phyloP scores from a whole-genome alignment of 2,329 filamentous ascomycete species.

The Alternaria sp. region DNA sequence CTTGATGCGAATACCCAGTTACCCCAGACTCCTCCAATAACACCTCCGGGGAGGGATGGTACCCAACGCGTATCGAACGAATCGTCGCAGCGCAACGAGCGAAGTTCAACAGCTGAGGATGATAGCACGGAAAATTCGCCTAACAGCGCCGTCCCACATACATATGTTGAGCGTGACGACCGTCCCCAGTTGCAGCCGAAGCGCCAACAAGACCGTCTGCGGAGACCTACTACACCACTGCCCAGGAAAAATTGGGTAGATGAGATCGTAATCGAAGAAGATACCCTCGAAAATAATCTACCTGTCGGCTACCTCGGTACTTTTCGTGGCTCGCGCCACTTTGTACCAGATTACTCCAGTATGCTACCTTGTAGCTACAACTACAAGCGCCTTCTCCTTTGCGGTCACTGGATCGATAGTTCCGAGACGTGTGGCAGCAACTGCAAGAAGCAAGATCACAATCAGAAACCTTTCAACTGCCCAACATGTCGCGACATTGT shows the following conservation, averaged over 20 bases:
- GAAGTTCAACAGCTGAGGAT: background rate
- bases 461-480: slow-evolving; percentile 18
- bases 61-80: background rate
- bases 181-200: background rate
- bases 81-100: background rate
- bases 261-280: slow-evolving; percentile 2
- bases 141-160: background rate
- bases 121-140: background rate
- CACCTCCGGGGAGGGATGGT: no score
- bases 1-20: background rate
- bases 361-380: background rate
- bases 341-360: background rate
- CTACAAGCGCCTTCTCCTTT: slow-evolving; percentile 20
- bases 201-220: slow-evolving; percentile 5
- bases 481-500: slow-evolving; percentile 16
- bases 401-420: slow-evolving; percentile 25
- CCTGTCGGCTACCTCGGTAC: slow-evolving; percentile 28
- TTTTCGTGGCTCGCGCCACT: slow-evolving; percentile 14
- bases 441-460: slow-evolving; percentile 12
- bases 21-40: background rate
- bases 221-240: background rate
- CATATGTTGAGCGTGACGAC: background rate
- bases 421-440: slow-evolving; percentile 21
- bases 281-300: background rate
- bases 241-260: background rate